Evolutionary conservation across 2,329 filamentous ascomycete genomes (phyloP).

Genomic region (Ascochyta clinopodiicola): DNA sequence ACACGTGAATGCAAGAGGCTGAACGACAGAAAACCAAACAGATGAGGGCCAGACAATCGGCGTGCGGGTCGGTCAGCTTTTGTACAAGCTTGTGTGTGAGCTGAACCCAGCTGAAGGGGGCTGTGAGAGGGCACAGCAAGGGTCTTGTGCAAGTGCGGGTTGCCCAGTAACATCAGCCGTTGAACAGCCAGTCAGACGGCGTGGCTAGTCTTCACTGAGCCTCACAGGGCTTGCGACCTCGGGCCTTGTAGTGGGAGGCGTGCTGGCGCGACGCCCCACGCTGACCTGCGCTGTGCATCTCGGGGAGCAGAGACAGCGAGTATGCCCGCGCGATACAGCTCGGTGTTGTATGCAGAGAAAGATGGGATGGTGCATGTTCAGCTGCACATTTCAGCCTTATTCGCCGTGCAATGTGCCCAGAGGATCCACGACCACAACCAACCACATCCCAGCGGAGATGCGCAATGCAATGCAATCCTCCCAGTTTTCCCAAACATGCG

Average conservation of each 20-base stretch:
- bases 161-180: constrained; percentile 3
- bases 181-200: constrained; percentile 8
- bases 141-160: constrained; percentile 10
- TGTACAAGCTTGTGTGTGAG: constrained; percentile 15
- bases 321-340: constrained; percentile 7
- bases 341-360: neutral
- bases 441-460: constrained; percentile 4
- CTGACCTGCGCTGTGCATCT: constrained; percentile 18
- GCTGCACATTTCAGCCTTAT: constrained; percentile 9
- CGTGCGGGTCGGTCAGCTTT: constrained; percentile 14
- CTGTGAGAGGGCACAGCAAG: constrained; percentile 18
- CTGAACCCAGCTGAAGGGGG: constrained; percentile 24
- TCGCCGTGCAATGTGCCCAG: constrained; percentile 7
- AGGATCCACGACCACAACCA: neutral
- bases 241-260: constrained; percentile 11
- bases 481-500: neutral
- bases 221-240: constrained; percentile 30
- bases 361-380: neutral
- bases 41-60: constrained; percentile 12
- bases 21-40: constrained; percentile 9
- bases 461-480: constrained; percentile 1
- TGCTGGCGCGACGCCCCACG: constrained; percentile 21
- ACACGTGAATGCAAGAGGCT: constrained; percentile 8
- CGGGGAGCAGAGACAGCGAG: constrained; percentile 6
- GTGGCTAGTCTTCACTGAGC: constrained; percentile 26